Evolutionary conservation across 129 eudicot species (phyloP).

Genomic region (Artemisia tridentata): DNA sequence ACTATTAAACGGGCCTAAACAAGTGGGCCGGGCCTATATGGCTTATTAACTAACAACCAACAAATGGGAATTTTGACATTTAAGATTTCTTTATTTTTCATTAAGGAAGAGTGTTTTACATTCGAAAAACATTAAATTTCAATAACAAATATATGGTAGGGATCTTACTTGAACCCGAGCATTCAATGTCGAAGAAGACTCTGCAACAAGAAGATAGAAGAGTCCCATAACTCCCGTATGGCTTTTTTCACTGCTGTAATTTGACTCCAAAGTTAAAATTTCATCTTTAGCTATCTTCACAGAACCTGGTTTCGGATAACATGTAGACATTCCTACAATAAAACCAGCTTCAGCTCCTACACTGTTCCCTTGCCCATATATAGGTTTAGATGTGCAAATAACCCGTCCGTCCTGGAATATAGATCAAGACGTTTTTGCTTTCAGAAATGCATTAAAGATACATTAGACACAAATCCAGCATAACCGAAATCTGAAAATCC

Average conservation of each 20-base stretch:
- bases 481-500: background rate
- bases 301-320: slow-evolving; percentile 77
- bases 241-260: slow-evolving; percentile 47
- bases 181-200: slow-evolving; percentile 27
- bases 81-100: too few relatives aligned
- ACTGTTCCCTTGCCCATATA: slow-evolving; percentile 58
- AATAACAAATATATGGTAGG: background rate
- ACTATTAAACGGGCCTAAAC: too few relatives aligned
- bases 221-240: slow-evolving; percentile 89
- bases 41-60: too few relatives aligned
- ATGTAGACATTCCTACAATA: slow-evolving; percentile 82
- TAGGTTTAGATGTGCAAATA: slow-evolving; percentile 66
- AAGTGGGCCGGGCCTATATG: too few relatives aligned
- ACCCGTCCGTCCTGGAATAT: slow-evolving; percentile 57
- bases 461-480: background rate
- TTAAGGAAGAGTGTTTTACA: too few relatives aligned
- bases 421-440: too few relatives aligned
- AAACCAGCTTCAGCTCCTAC: slow-evolving; percentile 79
- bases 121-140: background rate
- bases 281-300: slow-evolving; percentile 53
- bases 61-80: too few relatives aligned
- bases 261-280: slow-evolving; percentile 53
- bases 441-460: background rate
- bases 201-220: slow-evolving; percentile 64
- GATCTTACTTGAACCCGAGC: slow-evolving; percentile 43